phyloP scores from a whole-genome alignment of 345 rosid species.

The Eucalyptus polyanthemos region DNA sequence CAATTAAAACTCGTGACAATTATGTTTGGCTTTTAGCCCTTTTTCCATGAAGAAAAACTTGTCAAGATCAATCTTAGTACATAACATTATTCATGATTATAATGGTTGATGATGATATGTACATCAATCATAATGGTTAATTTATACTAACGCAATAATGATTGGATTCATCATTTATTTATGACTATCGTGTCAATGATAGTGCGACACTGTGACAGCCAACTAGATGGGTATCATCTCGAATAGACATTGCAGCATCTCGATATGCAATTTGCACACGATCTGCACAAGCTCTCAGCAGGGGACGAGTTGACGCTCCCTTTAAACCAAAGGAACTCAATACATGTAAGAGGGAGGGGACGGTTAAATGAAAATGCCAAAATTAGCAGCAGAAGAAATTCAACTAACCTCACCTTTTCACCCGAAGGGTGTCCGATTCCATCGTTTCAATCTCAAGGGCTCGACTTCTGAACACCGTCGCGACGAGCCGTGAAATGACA shows the following conservation, averaged over 20 bases:
- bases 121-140: background rate
- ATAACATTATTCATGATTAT: background rate
- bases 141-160: rapidly evolving
- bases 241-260: background rate
- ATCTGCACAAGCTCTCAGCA: background rate
- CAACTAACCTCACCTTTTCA: background rate
- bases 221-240: background rate
- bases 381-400: background rate
- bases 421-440: background rate
- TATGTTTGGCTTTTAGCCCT: background rate
- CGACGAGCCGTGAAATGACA: background rate
- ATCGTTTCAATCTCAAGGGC: background rate
- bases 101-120: rapidly evolving
- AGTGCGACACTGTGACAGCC: rapidly evolving
- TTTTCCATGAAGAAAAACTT: background rate
- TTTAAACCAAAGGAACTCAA: background rate
- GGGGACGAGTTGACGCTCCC: background rate
- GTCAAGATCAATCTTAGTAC: background rate
- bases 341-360: background rate
- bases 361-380: background rate
- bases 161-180: background rate
- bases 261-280: background rate
- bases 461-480: background rate
- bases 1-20: background rate
- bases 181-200: background rate